These are phyloP conservation scores for Corchorus olitorius DNA, from an alignment of 345 rosid genomes.

Conservation along the genomic window DNA sequence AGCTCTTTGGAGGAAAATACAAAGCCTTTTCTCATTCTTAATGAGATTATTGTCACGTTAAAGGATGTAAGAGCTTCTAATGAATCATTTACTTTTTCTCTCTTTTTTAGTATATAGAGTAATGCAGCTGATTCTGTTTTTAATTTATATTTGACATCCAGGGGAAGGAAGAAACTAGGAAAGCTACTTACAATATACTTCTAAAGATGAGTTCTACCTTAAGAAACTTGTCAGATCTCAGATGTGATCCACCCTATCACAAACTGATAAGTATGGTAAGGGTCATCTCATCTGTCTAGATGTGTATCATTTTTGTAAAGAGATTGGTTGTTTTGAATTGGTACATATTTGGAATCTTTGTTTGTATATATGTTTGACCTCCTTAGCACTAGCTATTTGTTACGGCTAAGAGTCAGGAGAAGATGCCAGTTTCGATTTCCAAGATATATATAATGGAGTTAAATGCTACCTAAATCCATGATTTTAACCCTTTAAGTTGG, in stretches of 20 bases:
- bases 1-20: conserved; percentile 66
- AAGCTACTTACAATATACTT: conserved; percentile 75
- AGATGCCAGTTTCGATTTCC: not conserved
- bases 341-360: not conserved
- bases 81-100: conserved; percentile 9
- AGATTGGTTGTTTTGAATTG: not conserved
- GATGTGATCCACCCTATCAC: conserved; percentile 47
- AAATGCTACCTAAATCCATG: not conserved
- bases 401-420: not conserved
- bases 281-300: not conserved
- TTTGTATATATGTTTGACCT: conserved; percentile 10
- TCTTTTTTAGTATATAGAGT: not conserved
- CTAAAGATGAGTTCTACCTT: conserved; percentile 55
- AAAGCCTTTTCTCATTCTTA: conserved; percentile 81
- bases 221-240: conserved; percentile 38
- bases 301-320: not conserved
- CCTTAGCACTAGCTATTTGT: conserved; percentile 7
- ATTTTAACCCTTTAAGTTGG: not conserved
- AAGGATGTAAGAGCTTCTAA: conserved; percentile 70
- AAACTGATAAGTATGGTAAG: conserved; percentile 82
- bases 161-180: conserved; percentile 79
- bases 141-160: conserved; percentile 31
- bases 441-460: not conserved
- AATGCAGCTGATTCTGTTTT: conserved; percentile 14
- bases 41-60: conserved; percentile 80